Base-by-base conservation (phyloP, 176 grass and related monocot genomes). In the Carex cristatella region DNA sequence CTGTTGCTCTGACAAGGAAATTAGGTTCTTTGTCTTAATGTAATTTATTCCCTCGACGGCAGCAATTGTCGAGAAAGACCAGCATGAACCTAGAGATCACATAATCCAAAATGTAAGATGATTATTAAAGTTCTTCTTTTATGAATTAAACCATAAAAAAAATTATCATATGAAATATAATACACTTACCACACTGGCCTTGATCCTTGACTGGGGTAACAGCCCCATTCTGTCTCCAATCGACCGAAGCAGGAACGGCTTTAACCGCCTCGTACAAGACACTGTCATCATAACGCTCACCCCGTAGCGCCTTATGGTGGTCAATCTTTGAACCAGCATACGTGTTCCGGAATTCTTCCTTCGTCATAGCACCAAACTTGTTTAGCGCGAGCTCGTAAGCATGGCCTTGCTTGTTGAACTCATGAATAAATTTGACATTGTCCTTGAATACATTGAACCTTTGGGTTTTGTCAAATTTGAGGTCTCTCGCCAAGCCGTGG, bases 401-500 rank as follows among this genome's bases (percentile, higher is more conserved):
- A 28, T 63, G 64, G 1, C 15, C 83, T 49, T 87, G 32, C 53
- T 55, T 85, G 86, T 91, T 91, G 83, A 81, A 85, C 53, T 86
- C 83, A 7, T 73, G 69, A 4, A 91, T 64, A 69, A 70, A 83
- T 67, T 30, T 82, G 9, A 71, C 83, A 7, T 91, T 88, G 5
- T 60, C 78, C 79, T 88, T 91, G 78, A 91, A 88, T 48, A 70
- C 78, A 31, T 85, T 75, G 35, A 91, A 91, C 16, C 69, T 53
- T n/a, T 14, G 9, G 28, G 31, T 3, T 10, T 86, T 86, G 27
- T 83, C 86, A 3, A 35, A 35, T 2, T 9, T 14, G n/a, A 78
- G 57, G 75, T 73, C 56, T 7, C 32, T 13, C 2, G 57, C 30
- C 61, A 69, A 44, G n/a, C 35, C 33, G 33, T 84, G 15, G n/a